Conservation (phyloP, 192 early-diverging fungal species). For the Coemansia sp. region DNA sequence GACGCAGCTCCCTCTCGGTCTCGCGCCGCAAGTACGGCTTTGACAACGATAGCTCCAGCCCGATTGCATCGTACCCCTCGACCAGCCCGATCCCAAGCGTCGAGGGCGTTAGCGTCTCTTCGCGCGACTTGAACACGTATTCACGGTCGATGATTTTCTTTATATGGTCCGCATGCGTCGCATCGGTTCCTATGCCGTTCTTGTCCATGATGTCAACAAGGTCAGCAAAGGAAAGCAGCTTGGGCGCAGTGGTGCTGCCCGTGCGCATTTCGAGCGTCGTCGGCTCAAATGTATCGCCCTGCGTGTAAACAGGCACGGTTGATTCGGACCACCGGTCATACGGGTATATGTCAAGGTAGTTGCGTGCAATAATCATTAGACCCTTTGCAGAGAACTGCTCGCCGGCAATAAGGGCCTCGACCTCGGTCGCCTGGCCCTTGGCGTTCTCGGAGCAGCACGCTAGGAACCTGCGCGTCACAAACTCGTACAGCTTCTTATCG, state of each 20-base stretch:
- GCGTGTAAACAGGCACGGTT: slow-evolving; percentile 68
- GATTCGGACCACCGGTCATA: slow-evolving; percentile 87
- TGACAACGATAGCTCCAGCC: slow-evolving; percentile 79
- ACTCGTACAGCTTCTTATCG: slow-evolving; percentile 79
- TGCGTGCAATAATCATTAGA: slow-evolving; percentile 74
- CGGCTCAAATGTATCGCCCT: slow-evolving; percentile 71
- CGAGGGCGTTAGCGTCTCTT: slow-evolving; percentile 68
- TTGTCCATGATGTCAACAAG: slow-evolving; percentile 90
- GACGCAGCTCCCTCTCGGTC: slow-evolving; percentile 79
- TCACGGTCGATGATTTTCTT: slow-evolving; percentile 87
- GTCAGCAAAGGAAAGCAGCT: slow-evolving; percentile 79
- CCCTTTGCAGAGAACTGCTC: slow-evolving; percentile 77
- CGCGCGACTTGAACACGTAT: slow-evolving; percentile 72
- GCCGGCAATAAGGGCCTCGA: slow-evolving; percentile 66
- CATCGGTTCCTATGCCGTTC: slow-evolving; percentile 95
- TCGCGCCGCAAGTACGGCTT: slow-evolving; percentile 84
- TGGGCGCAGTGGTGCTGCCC: slow-evolving; percentile 70
- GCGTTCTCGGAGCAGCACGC: slow-evolving; percentile 92
- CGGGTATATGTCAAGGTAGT: slow-evolving; percentile 91
- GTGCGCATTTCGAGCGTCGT: slow-evolving; percentile 63
- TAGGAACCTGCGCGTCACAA: slow-evolving; percentile 82
- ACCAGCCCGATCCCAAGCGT: slow-evolving; percentile 85
- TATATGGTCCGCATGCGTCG: slow-evolving; percentile 95
- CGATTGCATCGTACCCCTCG: slow-evolving; percentile 83
- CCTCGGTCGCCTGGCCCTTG: slow-evolving; percentile 77